Conservation (phyloP, 2,329 filamentous ascomycete species). For the Pseudocercospora fijiensis region DNA sequence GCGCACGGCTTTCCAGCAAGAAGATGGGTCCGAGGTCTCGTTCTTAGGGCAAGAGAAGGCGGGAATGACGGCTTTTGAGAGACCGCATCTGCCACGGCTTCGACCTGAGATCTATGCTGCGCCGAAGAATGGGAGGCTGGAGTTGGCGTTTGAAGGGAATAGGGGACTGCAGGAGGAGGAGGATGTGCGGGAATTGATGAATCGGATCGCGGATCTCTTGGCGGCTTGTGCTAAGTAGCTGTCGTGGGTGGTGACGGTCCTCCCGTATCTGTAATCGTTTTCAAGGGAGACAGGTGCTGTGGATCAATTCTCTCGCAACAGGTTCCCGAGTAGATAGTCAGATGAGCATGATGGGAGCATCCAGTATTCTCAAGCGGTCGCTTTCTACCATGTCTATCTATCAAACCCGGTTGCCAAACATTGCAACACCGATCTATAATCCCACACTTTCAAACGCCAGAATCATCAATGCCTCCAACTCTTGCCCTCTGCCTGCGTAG, state of each 20-base stretch:
- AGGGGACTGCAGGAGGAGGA: conserved; percentile 4
- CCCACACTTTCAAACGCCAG: neutral
- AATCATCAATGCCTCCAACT: neutral
- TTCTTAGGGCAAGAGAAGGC: conserved; percentile 12
- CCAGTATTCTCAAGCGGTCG: too few relatives aligned
- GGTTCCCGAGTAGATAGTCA: too few relatives aligned
- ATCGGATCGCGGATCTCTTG: neutral
- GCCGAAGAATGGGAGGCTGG: neutral
- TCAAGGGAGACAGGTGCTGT: too few relatives aligned
- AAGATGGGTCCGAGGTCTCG: neutral
- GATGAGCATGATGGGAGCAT: too few relatives aligned
- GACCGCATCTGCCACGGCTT: conserved; percentile 2
- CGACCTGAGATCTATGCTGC: conserved; percentile 19
- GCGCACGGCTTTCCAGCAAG: conserved; percentile 19
- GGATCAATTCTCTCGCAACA: too few relatives aligned
- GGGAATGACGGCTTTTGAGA: conserved; percentile 6
- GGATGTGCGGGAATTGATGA: neutral
- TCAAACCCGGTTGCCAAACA: neutral
- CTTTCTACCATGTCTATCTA: too few relatives aligned
- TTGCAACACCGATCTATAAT: neutral
- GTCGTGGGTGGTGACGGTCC: neutral
- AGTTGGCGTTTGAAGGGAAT: conserved; percentile 19
- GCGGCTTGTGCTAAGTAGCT: neutral
- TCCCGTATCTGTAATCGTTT: too few relatives aligned
- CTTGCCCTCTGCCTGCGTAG: neutral